Base-by-base conservation (phyloP, 1,284 basidiomycete genomes). In the Pascua guehoae region DNA sequence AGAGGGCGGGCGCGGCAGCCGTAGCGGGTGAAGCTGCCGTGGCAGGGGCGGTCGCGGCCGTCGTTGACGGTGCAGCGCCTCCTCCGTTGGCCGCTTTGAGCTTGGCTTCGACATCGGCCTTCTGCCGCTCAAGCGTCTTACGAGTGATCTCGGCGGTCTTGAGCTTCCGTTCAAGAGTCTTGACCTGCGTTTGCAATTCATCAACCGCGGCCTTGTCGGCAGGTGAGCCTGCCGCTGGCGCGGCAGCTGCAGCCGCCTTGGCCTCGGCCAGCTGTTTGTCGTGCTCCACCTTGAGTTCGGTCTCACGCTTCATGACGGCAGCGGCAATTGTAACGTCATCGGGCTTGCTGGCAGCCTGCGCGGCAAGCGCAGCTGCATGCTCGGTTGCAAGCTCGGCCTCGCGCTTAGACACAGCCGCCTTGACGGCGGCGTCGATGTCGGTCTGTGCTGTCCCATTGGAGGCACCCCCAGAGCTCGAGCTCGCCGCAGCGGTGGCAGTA, bases 131-230 rank as follows among this genome's bases (percentile, higher is more conserved):
- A 45, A 75, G 57, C 12, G 70, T 73, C 63, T 73, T 74, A 45
- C 72, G 57, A 41, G 66, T 57, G 38, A 74, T 73, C 51, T 75
- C 71, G 1, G 67, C 68, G 8, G 69, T 75, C 53, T 66, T 68
- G 10, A 63, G 56, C 53, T 71, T 69, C 41, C 69, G 63, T 49
- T 72, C 68, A 14, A 73, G 58, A 2, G 54, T 54, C 60, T 72
- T 74, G 54, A 75, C 58, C 61, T 74, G 69, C 24, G 47, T 47
- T 47, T 68, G 58, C 24, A 72, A 57, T 45, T 71, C 70, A 40
- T 63, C 66, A 10, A 54, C 14, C 58, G 71, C 72, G 47, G 70
- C 60, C 44, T 68, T 67, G 32, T 44, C 50, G 43, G 62, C 54
- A 17, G 68, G 49, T 17, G 67, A 65, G 36, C 60, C 66, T 2